Base-by-base conservation (phyloP, 2,329 filamentous ascomycete genomes). In the Nothophoma quercina region DNA sequence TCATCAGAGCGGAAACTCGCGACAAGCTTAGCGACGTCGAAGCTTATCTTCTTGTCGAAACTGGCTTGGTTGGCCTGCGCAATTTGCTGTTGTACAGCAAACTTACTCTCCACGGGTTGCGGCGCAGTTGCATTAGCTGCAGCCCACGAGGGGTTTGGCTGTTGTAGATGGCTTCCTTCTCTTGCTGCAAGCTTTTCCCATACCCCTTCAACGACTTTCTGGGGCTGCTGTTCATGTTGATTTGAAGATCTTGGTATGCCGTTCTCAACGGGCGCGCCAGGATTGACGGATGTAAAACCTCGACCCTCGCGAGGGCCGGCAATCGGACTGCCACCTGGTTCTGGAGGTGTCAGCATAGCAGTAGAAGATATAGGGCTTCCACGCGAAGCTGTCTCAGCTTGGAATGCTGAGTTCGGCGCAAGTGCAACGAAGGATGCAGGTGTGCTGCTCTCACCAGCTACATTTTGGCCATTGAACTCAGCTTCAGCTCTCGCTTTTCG, bases 321-420 rank as follows among this genome's bases (percentile, higher is more conserved):
- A 32, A 62, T 56, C 3, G 69, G 69, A 45, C 68, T 71, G 34
- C 64, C 66, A 25, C 62, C 63, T 7, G 65, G 62, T 44, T 70
- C 68, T 8, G 67, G 60, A 22, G 69, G 69, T 36, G 67, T 71
- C 21, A 65, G 60, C 58, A 69, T 67, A 4, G 66, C 66, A 22
- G 56, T 63, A n/a, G 65, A 58, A 1, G 62, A 61, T 46, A 66
- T 65, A 4, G 67, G 62, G 29, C 60, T 63, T 25, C 59, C 65
- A 56, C 61, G 60, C 40, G 56, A 67, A 28, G 45, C 61, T 55
- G 66, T 67, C 34, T 68, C 66, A n/a, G 61, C 52, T 32, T 65
- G 58, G 21, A 67, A 51, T 5, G 65, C 62, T 28, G 63, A 64
- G 34, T 64, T 68, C 7, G 67, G 67, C 7, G 66, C 67, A 34